Evolutionary conservation across 2,329 filamentous ascomycete genomes (phyloP).

Genomic region (Elsinoe arachidis): DNA sequence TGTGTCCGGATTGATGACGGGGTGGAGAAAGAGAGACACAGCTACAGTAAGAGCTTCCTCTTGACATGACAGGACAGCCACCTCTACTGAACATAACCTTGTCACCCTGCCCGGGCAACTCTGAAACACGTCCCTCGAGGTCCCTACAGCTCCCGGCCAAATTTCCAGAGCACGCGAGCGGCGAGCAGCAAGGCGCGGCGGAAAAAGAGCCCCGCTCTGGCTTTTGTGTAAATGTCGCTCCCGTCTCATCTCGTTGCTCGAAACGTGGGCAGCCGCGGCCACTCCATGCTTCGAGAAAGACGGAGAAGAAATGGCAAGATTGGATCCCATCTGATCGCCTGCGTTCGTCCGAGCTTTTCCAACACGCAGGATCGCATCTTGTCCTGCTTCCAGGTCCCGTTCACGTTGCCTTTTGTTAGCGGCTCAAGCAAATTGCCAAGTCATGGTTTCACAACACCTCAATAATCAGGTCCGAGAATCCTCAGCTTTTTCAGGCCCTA

Average conservation of each 20-base stretch:
- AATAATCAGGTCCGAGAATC: not conserved
- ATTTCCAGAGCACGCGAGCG: slow-evolving; percentile 11
- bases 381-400: too few relatives aligned
- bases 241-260: slow-evolving; percentile 3
- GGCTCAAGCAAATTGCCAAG: slow-evolving; percentile 2
- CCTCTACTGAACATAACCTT: not conserved
- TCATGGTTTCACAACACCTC: not conserved
- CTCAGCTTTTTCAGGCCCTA: not conserved
- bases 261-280: not conserved
- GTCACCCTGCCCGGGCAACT: not conserved
- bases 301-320: not conserved
- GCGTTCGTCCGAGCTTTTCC: slow-evolving; percentile 1
- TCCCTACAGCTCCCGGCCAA: not conserved
- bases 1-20: slow-evolving; percentile 7
- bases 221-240: not conserved
- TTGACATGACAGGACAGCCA: not conserved
- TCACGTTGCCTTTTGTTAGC: too few relatives aligned
- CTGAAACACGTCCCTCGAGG: slow-evolving; percentile 1
- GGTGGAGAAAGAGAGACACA: not conserved
- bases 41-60: too few relatives aligned
- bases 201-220: not conserved
- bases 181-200: not conserved
- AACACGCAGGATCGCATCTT: not conserved
- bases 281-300: not conserved
- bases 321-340: not conserved